These are phyloP conservation scores for Aspergillaceae sp. DNA, from an alignment of 2,329 filamentous ascomycete species.

Conservation along the genomic window DNA sequence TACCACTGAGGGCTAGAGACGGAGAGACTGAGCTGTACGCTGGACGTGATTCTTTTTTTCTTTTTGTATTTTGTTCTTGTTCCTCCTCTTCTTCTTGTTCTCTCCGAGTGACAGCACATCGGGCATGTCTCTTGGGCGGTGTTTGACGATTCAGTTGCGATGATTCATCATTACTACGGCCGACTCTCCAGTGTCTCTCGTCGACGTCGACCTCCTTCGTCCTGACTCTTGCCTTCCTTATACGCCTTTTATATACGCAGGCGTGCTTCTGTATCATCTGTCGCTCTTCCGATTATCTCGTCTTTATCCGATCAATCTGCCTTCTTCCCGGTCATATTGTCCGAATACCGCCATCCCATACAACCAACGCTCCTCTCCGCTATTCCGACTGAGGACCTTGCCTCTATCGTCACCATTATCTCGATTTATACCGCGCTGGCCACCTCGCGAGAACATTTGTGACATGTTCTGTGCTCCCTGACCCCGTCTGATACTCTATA, in stretches of 20 bases:
- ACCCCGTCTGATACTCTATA: conserved; percentile 7
- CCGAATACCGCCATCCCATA: neutral
- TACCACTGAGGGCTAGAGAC: too few species aligned
- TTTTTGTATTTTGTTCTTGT: too few species aligned
- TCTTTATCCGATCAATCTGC: neutral
- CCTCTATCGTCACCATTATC: neutral
- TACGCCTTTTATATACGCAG: neutral
- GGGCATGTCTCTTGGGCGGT: too few species aligned
- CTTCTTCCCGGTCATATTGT: neutral
- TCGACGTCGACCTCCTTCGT: neutral
- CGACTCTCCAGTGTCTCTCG: too few species aligned
- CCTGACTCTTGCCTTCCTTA: neutral
- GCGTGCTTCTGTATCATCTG: neutral
- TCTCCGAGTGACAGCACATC: too few species aligned
- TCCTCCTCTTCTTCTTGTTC: too few species aligned
- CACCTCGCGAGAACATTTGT: conserved; percentile 9
- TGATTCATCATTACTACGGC: too few species aligned
- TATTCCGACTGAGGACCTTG: neutral
- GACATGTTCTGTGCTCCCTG: conserved; percentile 16
- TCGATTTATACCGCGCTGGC: conserved; percentile 3
- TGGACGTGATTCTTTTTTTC: too few species aligned
- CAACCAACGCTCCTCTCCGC: neutral
- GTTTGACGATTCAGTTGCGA: too few species aligned
- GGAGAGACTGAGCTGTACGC: too few species aligned
- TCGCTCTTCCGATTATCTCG: neutral